phyloP scores from a whole-genome alignment of 139 green algal species.

The Chlorella vulgaris region DNA sequence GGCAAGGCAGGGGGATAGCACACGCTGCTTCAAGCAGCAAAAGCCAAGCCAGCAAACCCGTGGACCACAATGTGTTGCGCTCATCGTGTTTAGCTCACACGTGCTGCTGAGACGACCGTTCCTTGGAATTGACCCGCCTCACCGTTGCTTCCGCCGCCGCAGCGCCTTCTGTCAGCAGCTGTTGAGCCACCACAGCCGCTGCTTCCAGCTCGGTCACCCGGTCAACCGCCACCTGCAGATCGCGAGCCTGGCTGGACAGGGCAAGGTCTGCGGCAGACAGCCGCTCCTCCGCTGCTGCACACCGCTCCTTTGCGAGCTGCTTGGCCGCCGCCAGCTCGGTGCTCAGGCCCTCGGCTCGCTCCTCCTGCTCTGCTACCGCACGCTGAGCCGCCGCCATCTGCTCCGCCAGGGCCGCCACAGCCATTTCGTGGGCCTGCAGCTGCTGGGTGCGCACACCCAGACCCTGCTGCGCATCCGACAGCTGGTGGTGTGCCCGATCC shows the following conservation, averaged over 20 bases:
- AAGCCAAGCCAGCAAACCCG: too few species aligned
- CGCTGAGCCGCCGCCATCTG: background rate
- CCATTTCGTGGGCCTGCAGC: constrained; percentile 18
- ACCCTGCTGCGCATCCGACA: constrained; percentile 12
- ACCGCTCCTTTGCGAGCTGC: constrained; percentile 3
- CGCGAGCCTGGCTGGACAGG: too few species aligned
- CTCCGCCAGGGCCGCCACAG: background rate
- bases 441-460: constrained; percentile 21
- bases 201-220: background rate
- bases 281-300: background rate
- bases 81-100: too few species aligned
- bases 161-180: background rate
- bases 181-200: background rate
- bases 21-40: too few species aligned
- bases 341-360: background rate
- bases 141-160: constrained; percentile 17
- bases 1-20: too few species aligned
- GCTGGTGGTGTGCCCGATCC: background rate
- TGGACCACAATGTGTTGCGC: too few species aligned
- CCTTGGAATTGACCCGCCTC: background rate
- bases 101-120: too few species aligned
- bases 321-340: background rate
- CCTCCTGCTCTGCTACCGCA: background rate
- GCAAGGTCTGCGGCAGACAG: constrained; percentile 21
- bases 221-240: constrained; percentile 30